Conservation (phyloP, 331 rosid species). For the Erythrophleum ivorense region DNA sequence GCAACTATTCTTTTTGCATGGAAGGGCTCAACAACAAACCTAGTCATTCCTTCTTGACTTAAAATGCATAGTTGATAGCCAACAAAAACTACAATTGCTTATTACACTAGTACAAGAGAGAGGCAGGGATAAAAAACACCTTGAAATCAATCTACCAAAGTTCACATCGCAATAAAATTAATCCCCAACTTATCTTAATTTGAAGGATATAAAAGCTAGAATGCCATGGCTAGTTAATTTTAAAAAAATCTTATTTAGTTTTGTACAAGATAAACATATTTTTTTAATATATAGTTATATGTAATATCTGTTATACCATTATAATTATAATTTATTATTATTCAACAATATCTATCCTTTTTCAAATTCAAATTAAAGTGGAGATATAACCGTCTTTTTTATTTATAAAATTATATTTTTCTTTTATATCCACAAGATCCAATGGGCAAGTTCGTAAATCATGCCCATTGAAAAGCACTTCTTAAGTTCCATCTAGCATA, state of each 20-base stretch:
- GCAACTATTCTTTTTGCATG: too few species aligned
- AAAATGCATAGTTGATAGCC: not conserved
- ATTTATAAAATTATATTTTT: too few species aligned
- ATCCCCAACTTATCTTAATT: too few species aligned
- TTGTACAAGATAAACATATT: not conserved
- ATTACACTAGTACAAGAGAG: not conserved
- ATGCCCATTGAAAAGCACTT: slow-evolving; percentile 94
- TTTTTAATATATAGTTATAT: not conserved
- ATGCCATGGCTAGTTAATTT: not conserved
- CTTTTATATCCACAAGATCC: too few species aligned
- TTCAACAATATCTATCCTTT: too few species aligned
- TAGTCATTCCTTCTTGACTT: too few species aligned
- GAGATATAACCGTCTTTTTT: too few species aligned
- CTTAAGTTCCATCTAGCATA: slow-evolving; percentile 91
- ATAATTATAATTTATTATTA: too few species aligned
- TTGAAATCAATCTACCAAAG: not conserved
- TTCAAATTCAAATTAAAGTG: too few species aligned
- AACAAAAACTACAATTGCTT: not conserved
- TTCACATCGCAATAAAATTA: too few species aligned
- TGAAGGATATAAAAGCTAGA: not conserved
- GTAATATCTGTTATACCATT: too few species aligned
- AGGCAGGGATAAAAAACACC: not conserved
- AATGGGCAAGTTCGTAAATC: slow-evolving; percentile 38
- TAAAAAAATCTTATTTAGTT: not conserved
- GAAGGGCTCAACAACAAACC: too few species aligned